A percentile compares a stretch with the other conserved stretches of the same genome.
Conservation (phyloP, 306 rosid genomes). For the Fragaria nilgerrensis region DNA sequence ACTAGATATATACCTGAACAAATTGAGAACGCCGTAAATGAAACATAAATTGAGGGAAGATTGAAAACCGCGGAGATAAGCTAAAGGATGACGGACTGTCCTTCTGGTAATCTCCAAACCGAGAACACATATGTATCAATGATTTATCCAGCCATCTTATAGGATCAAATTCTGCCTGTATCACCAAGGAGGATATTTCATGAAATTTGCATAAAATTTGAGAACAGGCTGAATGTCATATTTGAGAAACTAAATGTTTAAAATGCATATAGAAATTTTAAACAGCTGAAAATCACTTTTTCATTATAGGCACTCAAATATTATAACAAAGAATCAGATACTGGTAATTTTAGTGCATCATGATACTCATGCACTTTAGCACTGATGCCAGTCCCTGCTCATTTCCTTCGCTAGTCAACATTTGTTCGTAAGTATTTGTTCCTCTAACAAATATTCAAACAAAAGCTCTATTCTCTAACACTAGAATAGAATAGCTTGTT, state of each 20-base stretch:
- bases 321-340: background rate
- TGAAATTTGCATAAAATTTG: slow-evolving; percentile 17
- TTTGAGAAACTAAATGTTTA: background rate
- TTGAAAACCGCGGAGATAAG: slow-evolving; percentile 92
- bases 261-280: background rate
- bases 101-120: slow-evolving; percentile 90
- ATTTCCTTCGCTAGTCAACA: background rate
- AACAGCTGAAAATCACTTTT: background rate
- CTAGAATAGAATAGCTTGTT: background rate
- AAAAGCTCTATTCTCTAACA: background rate
- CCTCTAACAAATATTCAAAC: background rate
- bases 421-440: background rate
- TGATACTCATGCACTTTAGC: background rate
- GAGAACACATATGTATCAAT: slow-evolving; percentile 83
- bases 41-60: slow-evolving; percentile 95
- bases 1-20: slow-evolving; percentile 70
- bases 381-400: background rate
- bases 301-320: background rate
- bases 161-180: slow-evolving; percentile 97
- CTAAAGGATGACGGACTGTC: slow-evolving; percentile 85
- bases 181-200: slow-evolving; percentile 28
- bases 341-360: background rate
- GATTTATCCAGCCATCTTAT: slow-evolving; percentile 98
- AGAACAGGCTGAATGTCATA: slow-evolving; percentile 1
- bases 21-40: slow-evolving; percentile 94